Conservation (phyloP, 495 filamentous ascomycete species). For the Penicillium egyptiacum region DNA sequence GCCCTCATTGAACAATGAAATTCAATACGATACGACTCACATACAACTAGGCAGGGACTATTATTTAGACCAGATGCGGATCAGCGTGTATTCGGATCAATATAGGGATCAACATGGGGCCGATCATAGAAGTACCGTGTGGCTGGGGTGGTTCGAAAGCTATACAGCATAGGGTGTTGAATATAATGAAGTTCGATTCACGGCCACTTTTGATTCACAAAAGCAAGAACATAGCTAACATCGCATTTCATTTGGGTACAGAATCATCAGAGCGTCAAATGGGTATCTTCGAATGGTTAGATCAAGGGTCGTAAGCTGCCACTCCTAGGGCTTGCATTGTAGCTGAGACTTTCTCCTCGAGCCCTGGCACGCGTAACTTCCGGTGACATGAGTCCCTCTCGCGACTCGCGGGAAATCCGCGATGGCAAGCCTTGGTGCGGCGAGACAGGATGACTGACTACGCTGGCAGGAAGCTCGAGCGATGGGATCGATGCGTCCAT, state of each 20-base stretch:
- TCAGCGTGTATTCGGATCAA: no score
- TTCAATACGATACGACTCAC: no score
- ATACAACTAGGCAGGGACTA: no score
- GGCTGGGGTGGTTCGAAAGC: no score
- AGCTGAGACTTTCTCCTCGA: conserved; percentile 34
- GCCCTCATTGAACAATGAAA: no score
- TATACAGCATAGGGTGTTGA: no score
- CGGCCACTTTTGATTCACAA: background rate
- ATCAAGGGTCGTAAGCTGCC: conserved; percentile 36
- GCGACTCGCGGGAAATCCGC: conserved; percentile 21
- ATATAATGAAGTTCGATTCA: background rate
- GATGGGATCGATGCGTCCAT: conserved; percentile 50
- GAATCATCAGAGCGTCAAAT: conserved; percentile 9
- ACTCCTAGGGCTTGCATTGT: conserved; percentile 33
- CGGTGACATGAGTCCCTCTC: conserved; percentile 27
- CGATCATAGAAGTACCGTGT: no score
- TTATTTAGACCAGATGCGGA: no score
- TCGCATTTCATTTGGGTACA: conserved; percentile 2
- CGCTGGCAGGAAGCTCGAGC: conserved; percentile 48
- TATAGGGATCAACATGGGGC: no score
- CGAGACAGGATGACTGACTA: conserved; percentile 44
- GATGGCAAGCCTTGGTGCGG: conserved; percentile 37
- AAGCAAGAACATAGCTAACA: background rate
- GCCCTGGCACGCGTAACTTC: conserved; percentile 24
- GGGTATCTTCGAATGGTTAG: conserved; percentile 17